Evolutionary conservation across 768 basidiomycete genomes (phyloP).

Genomic region (Leccinellum rugosiceps): DNA sequence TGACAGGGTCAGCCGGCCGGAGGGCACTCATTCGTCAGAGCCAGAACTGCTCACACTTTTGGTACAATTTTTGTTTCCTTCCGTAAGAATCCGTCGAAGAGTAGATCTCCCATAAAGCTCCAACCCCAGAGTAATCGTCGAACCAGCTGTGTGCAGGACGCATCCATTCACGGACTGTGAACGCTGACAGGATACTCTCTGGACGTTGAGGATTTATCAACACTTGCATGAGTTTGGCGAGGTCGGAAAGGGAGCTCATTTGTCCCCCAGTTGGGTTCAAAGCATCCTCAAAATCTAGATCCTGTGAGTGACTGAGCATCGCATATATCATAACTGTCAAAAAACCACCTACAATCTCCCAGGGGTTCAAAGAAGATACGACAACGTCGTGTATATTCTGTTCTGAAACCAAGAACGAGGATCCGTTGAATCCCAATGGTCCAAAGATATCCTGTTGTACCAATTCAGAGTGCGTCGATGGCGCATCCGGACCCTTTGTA

Average conservation of each 20-base stretch:
- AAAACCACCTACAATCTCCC: constrained; percentile 35
- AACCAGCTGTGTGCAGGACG: constrained; percentile 39
- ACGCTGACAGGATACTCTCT: constrained; percentile 33
- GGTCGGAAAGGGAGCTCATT: constrained; percentile 47
- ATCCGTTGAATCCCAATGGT: constrained; percentile 42
- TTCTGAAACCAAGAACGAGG: constrained; percentile 40
- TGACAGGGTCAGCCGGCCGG: not conserved
- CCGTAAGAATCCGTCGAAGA: constrained; percentile 29
- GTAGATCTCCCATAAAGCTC: constrained; percentile 43
- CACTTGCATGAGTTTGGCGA: constrained; percentile 41
- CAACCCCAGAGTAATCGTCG: constrained; percentile 36
- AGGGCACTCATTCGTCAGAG: not conserved
- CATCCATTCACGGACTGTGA: constrained; percentile 42
- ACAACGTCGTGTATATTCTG: constrained; percentile 37
- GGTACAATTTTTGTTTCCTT: constrained; percentile 34
- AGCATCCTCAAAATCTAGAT: constrained; percentile 37
- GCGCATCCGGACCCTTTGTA: constrained; percentile 13
- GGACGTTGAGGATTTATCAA: constrained; percentile 40
- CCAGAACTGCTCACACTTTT: not conserved
- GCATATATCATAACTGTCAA: not conserved
- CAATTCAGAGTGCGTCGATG: constrained; percentile 40
- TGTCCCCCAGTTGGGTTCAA: constrained; percentile 49
- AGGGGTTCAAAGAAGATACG: constrained; percentile 35
- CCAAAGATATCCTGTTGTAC: constrained; percentile 48
- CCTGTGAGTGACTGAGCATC: constrained; percentile 24